A percentile compares a stretch with the other conserved stretches of the same genome.
phyloP scores from a whole-genome alignment of 768 basidiomycete genomes.

The Calocybe indica region DNA sequence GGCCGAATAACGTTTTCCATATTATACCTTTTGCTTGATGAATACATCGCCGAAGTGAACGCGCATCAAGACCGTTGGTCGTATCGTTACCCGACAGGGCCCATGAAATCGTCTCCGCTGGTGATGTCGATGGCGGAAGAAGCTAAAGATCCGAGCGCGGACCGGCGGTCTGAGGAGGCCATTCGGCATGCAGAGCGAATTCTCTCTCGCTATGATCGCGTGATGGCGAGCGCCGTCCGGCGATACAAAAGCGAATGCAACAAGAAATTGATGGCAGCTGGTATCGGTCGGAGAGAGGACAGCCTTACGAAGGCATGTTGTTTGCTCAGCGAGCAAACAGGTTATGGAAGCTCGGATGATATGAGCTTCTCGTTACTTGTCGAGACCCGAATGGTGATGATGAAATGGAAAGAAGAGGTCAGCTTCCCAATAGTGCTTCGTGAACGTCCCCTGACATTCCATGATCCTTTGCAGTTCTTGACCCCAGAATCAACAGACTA shows the following conservation, averaged over 20 bases:
- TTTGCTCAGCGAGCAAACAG: constrained; percentile 40
- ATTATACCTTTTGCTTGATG: constrained; percentile 36
- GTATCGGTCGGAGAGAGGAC: constrained; percentile 31
- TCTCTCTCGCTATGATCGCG: constrained; percentile 27
- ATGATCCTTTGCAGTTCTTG: too few relatives aligned
- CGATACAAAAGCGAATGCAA: constrained; percentile 36
- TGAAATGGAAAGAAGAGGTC: constrained; percentile 34
- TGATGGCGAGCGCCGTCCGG: constrained; percentile 28
- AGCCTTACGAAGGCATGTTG: constrained; percentile 34
- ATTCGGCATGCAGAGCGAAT: constrained; percentile 27
- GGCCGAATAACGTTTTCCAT: constrained; percentile 35
- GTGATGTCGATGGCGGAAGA: constrained; percentile 42
- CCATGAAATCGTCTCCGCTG: constrained; percentile 23
- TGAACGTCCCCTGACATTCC: too few relatives aligned
- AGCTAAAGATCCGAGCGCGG: constrained; percentile 33
- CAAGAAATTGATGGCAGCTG: constrained; percentile 23
- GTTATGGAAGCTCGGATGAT: constrained; percentile 35
- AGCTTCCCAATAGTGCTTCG: too few relatives aligned
- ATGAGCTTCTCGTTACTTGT: constrained; percentile 33
- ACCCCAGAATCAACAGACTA: too few relatives aligned
- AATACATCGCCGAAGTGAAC: constrained; percentile 38
- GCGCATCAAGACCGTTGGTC: constrained; percentile 38
- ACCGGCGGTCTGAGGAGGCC: constrained; percentile 32
- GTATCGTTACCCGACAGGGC: constrained; percentile 17
- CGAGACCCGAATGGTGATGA: constrained; percentile 31